phyloP scores from a whole-genome alignment of 106 monocot species.

The Dendrobium chrysotoxum region DNA sequence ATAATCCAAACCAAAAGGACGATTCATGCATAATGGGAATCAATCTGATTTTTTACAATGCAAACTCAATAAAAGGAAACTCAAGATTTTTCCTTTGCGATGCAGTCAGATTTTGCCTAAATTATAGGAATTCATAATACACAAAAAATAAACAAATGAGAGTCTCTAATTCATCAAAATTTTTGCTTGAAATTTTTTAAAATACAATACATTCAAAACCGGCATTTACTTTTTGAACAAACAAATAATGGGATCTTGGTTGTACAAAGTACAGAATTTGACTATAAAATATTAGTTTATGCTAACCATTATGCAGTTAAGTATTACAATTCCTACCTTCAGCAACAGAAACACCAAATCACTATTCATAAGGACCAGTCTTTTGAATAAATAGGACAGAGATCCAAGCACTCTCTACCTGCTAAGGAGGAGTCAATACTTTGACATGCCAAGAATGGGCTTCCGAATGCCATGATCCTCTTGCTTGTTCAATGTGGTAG shows the following conservation, averaged over 20 bases:
- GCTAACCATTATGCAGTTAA: neutral
- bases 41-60: neutral
- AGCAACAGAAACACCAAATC: neutral
- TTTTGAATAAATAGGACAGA: neutral
- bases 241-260: neutral
- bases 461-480: neutral
- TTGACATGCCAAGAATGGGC: conserved; percentile 33
- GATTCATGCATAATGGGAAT: too few species aligned
- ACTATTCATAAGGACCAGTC: neutral
- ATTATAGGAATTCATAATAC: too few species aligned
- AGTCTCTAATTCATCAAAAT: too few species aligned
- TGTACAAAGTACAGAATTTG: neutral
- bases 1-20: too few species aligned
- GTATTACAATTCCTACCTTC: neutral
- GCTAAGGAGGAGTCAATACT: conserved; percentile 23
- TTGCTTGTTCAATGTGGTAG: conserved; percentile 39
- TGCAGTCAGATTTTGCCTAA: too few species aligned
- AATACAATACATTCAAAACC: too few species aligned
- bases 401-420: conserved; percentile 13
- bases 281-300: neutral
- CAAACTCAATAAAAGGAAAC: neutral
- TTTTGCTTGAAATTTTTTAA: too few species aligned
- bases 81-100: too few species aligned
- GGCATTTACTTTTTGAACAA: too few species aligned
- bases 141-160: too few species aligned